Conservation (phyloP, 331 rosid species). For the Telfairia occidentalis region DNA sequence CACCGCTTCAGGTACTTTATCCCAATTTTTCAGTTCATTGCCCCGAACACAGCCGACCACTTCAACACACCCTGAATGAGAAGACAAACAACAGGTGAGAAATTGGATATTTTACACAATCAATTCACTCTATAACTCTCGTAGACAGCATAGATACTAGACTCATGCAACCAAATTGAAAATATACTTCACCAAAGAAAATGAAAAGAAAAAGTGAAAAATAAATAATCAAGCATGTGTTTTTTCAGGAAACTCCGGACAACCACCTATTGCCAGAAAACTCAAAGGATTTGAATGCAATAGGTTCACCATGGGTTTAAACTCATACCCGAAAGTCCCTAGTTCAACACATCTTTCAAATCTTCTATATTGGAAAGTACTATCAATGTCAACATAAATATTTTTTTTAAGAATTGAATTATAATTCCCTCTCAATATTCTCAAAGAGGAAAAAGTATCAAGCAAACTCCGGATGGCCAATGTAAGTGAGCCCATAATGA, state of each 20-base stretch:
- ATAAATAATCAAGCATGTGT: neutral
- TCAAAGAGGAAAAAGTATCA: neutral
- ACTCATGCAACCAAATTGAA: neutral
- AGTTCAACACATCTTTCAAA: neutral
- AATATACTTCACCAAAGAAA: neutral
- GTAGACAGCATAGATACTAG: neutral
- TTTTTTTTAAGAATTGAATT: neutral
- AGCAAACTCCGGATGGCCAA: neutral
- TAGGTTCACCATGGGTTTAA: neutral
- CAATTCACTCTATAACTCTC: neutral
- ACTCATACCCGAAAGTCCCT: neutral
- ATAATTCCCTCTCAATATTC: neutral
- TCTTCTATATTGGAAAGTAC: neutral
- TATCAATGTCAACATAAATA: neutral
- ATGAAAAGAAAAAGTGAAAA: neutral
- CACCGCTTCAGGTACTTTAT: slow-evolving; percentile 82
- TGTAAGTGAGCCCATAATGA: neutral
- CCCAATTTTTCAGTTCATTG: slow-evolving; percentile 67
- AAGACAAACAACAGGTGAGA: neutral
- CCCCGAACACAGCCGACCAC: slow-evolving; percentile 73
- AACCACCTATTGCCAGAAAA: neutral
- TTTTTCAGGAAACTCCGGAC: neutral
- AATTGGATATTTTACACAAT: neutral
- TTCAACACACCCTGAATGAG: slow-evolving; percentile 58
- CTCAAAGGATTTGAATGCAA: neutral